Conservation (phyloP, 2,329 filamentous ascomycete species). For the Aspergillus sp. region DNA sequence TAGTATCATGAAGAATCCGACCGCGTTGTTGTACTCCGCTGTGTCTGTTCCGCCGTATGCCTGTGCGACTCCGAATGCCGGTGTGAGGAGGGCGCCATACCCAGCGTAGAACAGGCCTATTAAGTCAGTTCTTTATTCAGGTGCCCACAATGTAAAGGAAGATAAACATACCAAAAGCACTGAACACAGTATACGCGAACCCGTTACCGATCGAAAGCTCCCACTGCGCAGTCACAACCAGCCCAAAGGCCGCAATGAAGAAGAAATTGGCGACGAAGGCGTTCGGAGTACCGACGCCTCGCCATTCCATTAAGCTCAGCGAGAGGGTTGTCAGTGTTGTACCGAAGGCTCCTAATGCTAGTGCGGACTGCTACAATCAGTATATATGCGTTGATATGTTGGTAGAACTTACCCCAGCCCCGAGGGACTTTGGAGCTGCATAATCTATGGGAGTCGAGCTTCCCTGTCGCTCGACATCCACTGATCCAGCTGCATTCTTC, state of each 20-base stretch:
- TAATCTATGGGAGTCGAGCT: not conserved
- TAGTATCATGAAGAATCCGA: constrained; percentile 42
- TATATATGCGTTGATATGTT: no score
- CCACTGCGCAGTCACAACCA: constrained; percentile 58
- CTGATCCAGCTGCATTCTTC: not conserved
- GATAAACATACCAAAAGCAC: constrained; percentile 49
- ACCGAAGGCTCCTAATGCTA: constrained; percentile 55
- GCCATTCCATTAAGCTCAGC: constrained; percentile 56
- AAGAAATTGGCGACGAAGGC: constrained; percentile 58
- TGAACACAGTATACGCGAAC: constrained; percentile 55
- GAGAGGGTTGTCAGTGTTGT: constrained; percentile 57
- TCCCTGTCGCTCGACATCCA: not conserved
- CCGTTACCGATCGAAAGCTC: constrained; percentile 54
- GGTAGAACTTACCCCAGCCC: not conserved
- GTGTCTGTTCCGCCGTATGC: constrained; percentile 45
- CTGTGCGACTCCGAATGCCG: constrained; percentile 46
- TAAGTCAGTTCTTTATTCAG: no score
- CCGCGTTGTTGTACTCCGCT: constrained; percentile 50
- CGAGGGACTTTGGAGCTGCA: not conserved
- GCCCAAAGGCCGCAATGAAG: constrained; percentile 51
- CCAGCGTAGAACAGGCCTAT: constrained; percentile 51
- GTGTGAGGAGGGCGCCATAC: constrained; percentile 50
- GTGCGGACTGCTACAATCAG: constrained; percentile 17
- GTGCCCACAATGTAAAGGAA: no score
- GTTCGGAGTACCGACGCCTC: constrained; percentile 52